Evolutionary conservation across 495 filamentous ascomycete species (phyloP), one percentile per base, ranked within the genome.

Genomic region (Podospora bellae-mahoneyi): DNA sequence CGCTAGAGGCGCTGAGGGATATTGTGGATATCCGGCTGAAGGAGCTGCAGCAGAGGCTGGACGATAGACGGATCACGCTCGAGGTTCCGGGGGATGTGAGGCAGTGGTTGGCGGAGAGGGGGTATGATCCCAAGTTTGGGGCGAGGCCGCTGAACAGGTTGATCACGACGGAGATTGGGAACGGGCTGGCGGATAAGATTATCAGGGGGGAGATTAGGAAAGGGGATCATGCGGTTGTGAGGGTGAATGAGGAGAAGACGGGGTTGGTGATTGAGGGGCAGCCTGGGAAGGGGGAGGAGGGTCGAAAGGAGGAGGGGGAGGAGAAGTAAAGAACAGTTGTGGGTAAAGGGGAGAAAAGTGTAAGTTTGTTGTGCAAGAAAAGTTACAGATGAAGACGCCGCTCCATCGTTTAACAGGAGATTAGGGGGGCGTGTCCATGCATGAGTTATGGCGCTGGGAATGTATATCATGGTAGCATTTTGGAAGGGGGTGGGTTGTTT

Each of bases 81-180:
- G 73, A 87, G 28, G 91, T 94, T 15, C 82, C 88, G 34, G 83
- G 87, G 61, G 82, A 89, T 15, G 91, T 92, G 34, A 90, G 90
- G 70, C 79, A 88, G 55, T 97, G 95, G 95, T 84, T 98, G 10
- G 92, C 90, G 32, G 90, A 94, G 71, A 85, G 87, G 69, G 93
- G 93, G 5, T 97, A 97, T 72, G 94, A 98, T 76, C 90, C 93
- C 18, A 88, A 87, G 72, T 98, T 92, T 76, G 95, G 96, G 66
- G 95, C 95, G 23, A 84, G 96, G n/a, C 95, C 95, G 30, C 84
- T 98, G 44, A 98, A 98, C 75, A 84, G 96, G 32, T 83, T 97
- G 18, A 97, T 99, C 65, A 84, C 89, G 7, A 97, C 91, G 74
- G 84, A 96, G 77, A 89, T 99, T 67, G 91, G 92, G 61, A 97